Evolutionary conservation across 2,329 filamentous ascomycete species (phyloP), one percentile per base, ranked within the genome.

Genomic region (Zymoseptoria ardabiliae): DNA sequence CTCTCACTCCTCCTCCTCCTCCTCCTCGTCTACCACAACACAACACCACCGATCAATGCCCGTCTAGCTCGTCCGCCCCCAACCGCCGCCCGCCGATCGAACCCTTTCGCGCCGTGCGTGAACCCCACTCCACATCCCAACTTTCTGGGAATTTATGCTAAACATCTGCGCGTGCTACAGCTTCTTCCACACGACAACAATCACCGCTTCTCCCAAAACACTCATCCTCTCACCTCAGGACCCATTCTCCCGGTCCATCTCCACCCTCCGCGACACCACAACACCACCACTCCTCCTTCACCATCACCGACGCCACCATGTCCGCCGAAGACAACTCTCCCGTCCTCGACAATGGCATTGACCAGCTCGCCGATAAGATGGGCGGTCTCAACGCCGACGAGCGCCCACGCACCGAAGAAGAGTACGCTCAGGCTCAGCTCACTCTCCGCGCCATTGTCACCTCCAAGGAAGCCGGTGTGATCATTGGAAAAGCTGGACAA

Each of bases 401-500:
- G 66, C 90, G 93, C 61, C 93, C 91, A 70, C 94, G 93, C 80
- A 96, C 93, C 60, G 94, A 99, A 69, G 92, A 97, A 74, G 94
- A 99, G 77, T 99, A 99, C 73, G 91, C 91, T 55, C 85, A 91
- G 74, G 86, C 92, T 56, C 90, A 95, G 77, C 82, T 99, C 71
- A 99, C 94, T 63, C 85, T 99, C 65, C 90, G 94, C 74, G 94
- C 94, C 69, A 97, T 99, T 74, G 94, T 99, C 67, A 97, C 94
- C 35, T 97, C 94, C 75, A 97, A 97, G 80, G 94, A 99, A 78
- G 94, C 94, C 61, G 94, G 94, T 72, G 91, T 99, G 70, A 97
- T 99, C 76, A 99, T 99, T 76, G 94, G 94, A 76, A 99, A 99
- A 80, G 91, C 88, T 59, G 94, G 94, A 73, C 96, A 97, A 83